phyloP scores from a whole-genome alignment of 1,139 yeast genomes.

The Hyphopichia wangnamkhiaoensis region DNA sequence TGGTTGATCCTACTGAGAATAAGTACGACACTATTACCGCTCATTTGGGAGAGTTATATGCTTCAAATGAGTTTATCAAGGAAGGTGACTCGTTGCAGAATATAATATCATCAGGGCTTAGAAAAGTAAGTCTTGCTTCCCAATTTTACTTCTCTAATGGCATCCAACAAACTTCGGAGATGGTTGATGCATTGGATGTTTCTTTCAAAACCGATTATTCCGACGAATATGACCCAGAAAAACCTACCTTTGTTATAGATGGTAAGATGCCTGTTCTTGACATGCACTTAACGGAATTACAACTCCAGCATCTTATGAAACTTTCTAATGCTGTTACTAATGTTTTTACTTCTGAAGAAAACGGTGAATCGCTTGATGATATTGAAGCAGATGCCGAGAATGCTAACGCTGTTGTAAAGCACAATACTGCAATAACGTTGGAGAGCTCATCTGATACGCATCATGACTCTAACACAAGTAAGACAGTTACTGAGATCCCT shows the following conservation, averaged over 20 bases:
- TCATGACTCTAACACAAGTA: neutral
- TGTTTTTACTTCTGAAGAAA: slow-evolving; percentile 49
- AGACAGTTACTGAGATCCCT: slow-evolving; percentile 12
- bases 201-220: slow-evolving; percentile 60
- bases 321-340: slow-evolving; percentile 59
- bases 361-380: slow-evolving; percentile 43
- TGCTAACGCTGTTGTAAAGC: slow-evolving; percentile 49
- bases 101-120: slow-evolving; percentile 63
- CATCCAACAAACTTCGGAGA: slow-evolving; percentile 55
- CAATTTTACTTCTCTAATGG: slow-evolving; percentile 51
- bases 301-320: slow-evolving; percentile 59
- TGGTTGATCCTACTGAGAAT: slow-evolving; percentile 38
- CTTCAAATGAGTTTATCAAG: slow-evolving; percentile 57
- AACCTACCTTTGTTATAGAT: slow-evolving; percentile 54
- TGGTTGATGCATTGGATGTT: slow-evolving; percentile 71
- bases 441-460: slow-evolving; percentile 6
- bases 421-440: slow-evolving; percentile 16
- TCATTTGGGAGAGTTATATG: slow-evolving; percentile 80
- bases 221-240: slow-evolving; percentile 35
- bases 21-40: slow-evolving; percentile 65
- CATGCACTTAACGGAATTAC: slow-evolving; percentile 74
- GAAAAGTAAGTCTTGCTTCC: slow-evolving; percentile 69
- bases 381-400: slow-evolving; percentile 65
- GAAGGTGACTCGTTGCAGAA: slow-evolving; percentile 34
- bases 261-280: slow-evolving; percentile 71